Evolutionary conservation across 2,329 filamentous ascomycete genomes (phyloP).

Genomic region (Fusarium multiceps): DNA sequence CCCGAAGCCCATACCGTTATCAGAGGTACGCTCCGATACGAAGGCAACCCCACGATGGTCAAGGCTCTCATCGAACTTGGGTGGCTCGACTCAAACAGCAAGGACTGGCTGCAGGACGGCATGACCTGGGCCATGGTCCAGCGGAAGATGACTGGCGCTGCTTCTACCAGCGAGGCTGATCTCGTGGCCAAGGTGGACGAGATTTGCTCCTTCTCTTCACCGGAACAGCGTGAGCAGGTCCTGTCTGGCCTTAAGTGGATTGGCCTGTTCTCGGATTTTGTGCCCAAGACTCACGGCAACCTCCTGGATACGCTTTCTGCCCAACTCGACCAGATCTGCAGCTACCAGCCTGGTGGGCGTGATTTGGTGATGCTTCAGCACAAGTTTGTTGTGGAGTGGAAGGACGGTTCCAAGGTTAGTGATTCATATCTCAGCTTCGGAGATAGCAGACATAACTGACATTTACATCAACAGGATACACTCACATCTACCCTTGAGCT

Average conservation of each 20-base stretch:
- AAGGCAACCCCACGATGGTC: fast-evolving
- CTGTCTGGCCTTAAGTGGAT: background rate
- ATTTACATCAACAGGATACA: background rate
- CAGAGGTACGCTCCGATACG: background rate
- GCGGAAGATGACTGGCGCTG: background rate
- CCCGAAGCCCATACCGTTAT: background rate
- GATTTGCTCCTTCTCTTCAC: background rate
- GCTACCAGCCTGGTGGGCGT: background rate
- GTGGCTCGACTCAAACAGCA: background rate
- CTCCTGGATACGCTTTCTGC: background rate
- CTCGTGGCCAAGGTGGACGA: background rate
- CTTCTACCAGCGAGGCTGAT: background rate
- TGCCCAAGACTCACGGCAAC: fast-evolving
- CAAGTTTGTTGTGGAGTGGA: background rate
- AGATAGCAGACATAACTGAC: background rate
- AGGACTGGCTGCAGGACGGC: background rate
- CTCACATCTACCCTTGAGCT: background rate
- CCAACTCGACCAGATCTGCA: background rate
- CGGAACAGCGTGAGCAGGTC: background rate
- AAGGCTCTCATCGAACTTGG: background rate
- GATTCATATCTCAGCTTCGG: background rate
- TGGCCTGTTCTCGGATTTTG: background rate
- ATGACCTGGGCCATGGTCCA: background rate
- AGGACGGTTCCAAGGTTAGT: background rate
- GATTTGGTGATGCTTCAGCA: background rate